Percentiles rank a stretch among this genome's conserved stretches.
These are phyloP conservation scores for Amylocystis lapponica DNA, from an alignment of 768 basidiomycete genomes.

Conservation along the genomic window DNA sequence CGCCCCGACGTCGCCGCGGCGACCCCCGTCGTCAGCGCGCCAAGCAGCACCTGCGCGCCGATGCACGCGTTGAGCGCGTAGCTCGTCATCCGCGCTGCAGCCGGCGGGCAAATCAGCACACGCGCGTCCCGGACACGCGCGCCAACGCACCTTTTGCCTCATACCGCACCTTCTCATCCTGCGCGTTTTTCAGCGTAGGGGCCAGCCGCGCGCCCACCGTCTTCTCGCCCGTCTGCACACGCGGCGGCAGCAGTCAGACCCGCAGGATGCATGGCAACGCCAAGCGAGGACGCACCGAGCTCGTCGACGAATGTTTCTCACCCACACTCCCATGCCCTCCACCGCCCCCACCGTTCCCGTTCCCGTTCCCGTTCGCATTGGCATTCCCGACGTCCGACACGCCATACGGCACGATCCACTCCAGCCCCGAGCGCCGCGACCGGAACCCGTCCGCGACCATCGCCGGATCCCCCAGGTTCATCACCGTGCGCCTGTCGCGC, in stretches of 20 bases:
- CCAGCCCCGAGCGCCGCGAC: slow-evolving; percentile 9
- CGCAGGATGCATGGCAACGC: neutral
- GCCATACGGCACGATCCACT: slow-evolving; percentile 6
- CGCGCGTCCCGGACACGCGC: slow-evolving; percentile 3
- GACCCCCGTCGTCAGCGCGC: slow-evolving; percentile 62
- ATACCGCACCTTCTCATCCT: slow-evolving; percentile 40
- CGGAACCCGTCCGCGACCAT: too few species aligned
- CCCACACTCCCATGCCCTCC: neutral
- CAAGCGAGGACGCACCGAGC: neutral
- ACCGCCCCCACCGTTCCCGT: too few species aligned
- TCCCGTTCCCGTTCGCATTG: too few species aligned
- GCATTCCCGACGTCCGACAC: neutral
- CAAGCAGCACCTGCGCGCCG: slow-evolving; percentile 55
- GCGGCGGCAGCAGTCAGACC: neutral
- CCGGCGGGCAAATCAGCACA: slow-evolving; percentile 8
- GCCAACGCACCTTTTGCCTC: slow-evolving; percentile 34
- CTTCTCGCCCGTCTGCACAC: slow-evolving; percentile 6
- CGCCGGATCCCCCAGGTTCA: too few species aligned
- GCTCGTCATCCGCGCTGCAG: slow-evolving; percentile 26
- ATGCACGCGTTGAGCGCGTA: slow-evolving; percentile 45
- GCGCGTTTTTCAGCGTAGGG: slow-evolving; percentile 47
- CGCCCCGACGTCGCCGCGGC: slow-evolving; percentile 39
- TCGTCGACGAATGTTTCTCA: neutral
- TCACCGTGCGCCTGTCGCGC: neutral
- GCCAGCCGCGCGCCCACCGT: slow-evolving; percentile 46